Base-by-base conservation (phyloP, 176 grass and related monocot genomes). In the Secale cereale region DNA sequence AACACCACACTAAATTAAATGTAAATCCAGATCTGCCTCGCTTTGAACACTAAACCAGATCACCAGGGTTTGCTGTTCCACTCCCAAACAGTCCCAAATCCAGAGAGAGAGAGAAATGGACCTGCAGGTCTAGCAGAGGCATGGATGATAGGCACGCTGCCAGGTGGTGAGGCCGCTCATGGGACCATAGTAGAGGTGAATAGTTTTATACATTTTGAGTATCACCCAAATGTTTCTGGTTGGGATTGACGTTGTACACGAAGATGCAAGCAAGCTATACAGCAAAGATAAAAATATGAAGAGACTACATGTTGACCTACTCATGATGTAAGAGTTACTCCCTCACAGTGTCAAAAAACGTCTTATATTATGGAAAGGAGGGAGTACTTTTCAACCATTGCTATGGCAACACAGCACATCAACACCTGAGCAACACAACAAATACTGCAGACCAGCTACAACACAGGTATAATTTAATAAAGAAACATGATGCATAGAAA, bases 391-490 rank as follows among this genome's bases (percentile, higher is more conserved):
- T 89, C 81, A 35, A 94, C 93, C 93, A 95, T 93, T 76, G 91
- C 88, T 36, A 98, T 35, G 27, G 93, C 91, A 68, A 95, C 89
- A 90, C 86, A 92, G 52, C 89, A 81, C 85, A 98, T 98, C 70
- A 98, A 85, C 83, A 98, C 87, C 96, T 95, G 85, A 70, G 65
- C 71, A 79, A 32, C 32, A 83, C 61, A 25, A 83, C 14, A 95
- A 26, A 75, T 46, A 79, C 13, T 30, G 35, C 26, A 76, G 7
- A 79, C 74, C 26, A 83, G 33, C 16, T 75, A 29, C 27, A 76
- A 29, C 27, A 61, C 28, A 37, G 6, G 37, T 71, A 32, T 6
- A 77, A 45, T 25, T 69, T 29, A 87, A 68, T 57, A 72, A 60
- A 54, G 81, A 85, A 64, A 78, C 33, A 84, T 75, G 61, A 86